These are phyloP conservation scores for Pseudocercospora vitis DNA, from an alignment of 2,329 filamentous ascomycete species.

Conservation along the genomic window DNA sequence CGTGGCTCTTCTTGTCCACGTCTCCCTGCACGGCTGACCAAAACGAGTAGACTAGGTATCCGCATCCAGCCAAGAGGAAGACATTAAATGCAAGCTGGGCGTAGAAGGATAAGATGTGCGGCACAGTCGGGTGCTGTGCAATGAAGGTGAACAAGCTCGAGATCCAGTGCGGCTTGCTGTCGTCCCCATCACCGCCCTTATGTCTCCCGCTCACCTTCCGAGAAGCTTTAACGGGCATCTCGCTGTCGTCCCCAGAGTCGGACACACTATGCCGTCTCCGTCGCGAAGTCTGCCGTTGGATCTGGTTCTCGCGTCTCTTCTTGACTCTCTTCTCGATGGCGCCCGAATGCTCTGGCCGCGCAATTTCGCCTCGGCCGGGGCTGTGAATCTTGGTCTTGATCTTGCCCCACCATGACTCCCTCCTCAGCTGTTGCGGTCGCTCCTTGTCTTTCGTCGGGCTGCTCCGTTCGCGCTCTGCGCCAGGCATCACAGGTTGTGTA, in stretches of 20 bases:
- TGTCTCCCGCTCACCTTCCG: conserved; percentile 32
- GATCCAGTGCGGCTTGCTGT: conserved; percentile 32
- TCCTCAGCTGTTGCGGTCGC: conserved; percentile 22
- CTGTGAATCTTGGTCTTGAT: conserved; percentile 38
- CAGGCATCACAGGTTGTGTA: conserved; percentile 19
- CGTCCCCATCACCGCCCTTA: conserved; percentile 12
- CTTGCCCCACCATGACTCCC: conserved; percentile 31
- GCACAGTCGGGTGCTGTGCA: conserved; percentile 64
- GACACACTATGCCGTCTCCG: conserved; percentile 37
- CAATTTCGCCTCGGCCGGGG: conserved; percentile 43
- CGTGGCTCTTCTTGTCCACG: conserved; percentile 69
- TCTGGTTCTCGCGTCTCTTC: conserved; percentile 31
- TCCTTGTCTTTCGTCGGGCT: conserved; percentile 40
- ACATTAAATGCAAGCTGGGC: conserved; percentile 67
- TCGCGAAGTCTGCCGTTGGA: conserved; percentile 29
- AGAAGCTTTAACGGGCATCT: conserved; percentile 24
- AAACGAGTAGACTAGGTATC: conserved; percentile 69
- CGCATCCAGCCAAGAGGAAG: conserved; percentile 56
- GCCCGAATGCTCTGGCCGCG: conserved; percentile 38
- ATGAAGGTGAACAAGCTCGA: conserved; percentile 60
- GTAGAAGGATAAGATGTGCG: conserved; percentile 66
- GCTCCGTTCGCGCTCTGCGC: conserved; percentile 26
- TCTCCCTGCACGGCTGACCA: conserved; percentile 71
- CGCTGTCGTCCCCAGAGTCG: conserved; percentile 33
- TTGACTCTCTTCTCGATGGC: conserved; percentile 42